phyloP scores from a whole-genome alignment of 2,329 filamentous ascomycete species.

The Venturia pyrina region DNA sequence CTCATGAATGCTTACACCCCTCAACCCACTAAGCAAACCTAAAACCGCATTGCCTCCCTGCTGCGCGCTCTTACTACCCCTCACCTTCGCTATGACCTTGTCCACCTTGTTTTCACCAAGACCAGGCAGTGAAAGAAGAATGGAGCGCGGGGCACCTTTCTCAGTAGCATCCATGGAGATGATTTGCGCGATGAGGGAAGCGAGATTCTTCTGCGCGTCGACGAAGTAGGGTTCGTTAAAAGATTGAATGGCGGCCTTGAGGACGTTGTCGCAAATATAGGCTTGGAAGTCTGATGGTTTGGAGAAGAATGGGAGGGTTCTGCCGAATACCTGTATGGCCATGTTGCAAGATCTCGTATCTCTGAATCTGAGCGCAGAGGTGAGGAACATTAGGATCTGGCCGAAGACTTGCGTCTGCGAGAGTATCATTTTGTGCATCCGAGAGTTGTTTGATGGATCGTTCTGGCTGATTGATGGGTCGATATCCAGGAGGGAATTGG shows the following conservation, averaged over 20 bases:
- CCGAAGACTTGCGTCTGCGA: slow-evolving; percentile 70
- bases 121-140: slow-evolving; percentile 72
- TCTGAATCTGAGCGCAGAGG: slow-evolving; percentile 78
- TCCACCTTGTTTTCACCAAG: slow-evolving; percentile 58
- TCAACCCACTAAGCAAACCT: slow-evolving; percentile 73
- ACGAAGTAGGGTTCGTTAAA: slow-evolving; percentile 96
- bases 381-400: slow-evolving; percentile 83
- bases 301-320: slow-evolving; percentile 26
- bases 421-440: slow-evolving; percentile 72
- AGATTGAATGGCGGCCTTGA: slow-evolving; percentile 81
- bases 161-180: slow-evolving; percentile 58
- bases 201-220: slow-evolving; percentile 87
- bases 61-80: slow-evolving; percentile 36
- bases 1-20: slow-evolving; percentile 87
- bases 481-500: slow-evolving; percentile 62
- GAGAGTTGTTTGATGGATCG: slow-evolving; percentile 35
- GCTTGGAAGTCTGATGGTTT: slow-evolving; percentile 33
- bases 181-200: slow-evolving; percentile 76
- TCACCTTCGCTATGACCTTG: slow-evolving; percentile 35
- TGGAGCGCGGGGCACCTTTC: slow-evolving; percentile 41
- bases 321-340: slow-evolving; percentile 66
- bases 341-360: slow-evolving; percentile 82
- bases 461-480: slow-evolving; percentile 16
- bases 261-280: slow-evolving; percentile 81
- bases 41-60: slow-evolving; percentile 68